phyloP scores from a whole-genome alignment of 441 rosid species.

The California macrophylla region DNA sequence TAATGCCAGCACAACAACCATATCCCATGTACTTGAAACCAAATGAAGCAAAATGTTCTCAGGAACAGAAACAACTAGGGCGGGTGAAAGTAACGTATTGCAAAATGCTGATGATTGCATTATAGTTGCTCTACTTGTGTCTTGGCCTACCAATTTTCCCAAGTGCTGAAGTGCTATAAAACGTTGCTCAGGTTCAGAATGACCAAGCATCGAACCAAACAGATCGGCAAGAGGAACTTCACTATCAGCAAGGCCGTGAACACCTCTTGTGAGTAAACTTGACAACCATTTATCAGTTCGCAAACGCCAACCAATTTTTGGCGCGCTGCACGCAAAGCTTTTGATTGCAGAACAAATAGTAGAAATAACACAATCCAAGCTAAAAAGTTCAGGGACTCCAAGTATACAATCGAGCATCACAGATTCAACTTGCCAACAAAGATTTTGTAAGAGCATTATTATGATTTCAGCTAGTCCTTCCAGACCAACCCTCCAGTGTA shows the following conservation, averaged over 20 bases:
- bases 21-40: slow-evolving; percentile 71
- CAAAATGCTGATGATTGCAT: slow-evolving; percentile 26
- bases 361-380: slow-evolving; percentile 32
- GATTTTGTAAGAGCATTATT: slow-evolving; percentile 38
- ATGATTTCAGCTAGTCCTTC: slow-evolving; percentile 48
- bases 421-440: slow-evolving; percentile 72
- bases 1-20: slow-evolving; percentile 51
- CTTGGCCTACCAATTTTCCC: slow-evolving; percentile 57
- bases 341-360: slow-evolving; percentile 43
- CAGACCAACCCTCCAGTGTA: slow-evolving; percentile 43
- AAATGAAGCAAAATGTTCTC: slow-evolving; percentile 43
- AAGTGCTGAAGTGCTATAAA: slow-evolving; percentile 53
- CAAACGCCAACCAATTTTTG: slow-evolving; percentile 66
- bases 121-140: slow-evolving; percentile 29
- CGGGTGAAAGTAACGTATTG: slow-evolving; percentile 29
- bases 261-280: slow-evolving; percentile 35
- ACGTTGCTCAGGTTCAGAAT: slow-evolving; percentile 81
- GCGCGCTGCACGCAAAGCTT: slow-evolving; percentile 46
- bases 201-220: slow-evolving; percentile 45
- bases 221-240: slow-evolving; percentile 47
- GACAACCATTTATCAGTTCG: slow-evolving; percentile 68
- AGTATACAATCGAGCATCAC: slow-evolving; percentile 60
- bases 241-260: slow-evolving; percentile 38
- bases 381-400: slow-evolving; percentile 41
- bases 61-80: slow-evolving; percentile 27